Evolutionary conservation across 1,284 basidiomycete species (phyloP), one percentile per base, ranked within the genome.

Genomic region (Mycena sp.): DNA sequence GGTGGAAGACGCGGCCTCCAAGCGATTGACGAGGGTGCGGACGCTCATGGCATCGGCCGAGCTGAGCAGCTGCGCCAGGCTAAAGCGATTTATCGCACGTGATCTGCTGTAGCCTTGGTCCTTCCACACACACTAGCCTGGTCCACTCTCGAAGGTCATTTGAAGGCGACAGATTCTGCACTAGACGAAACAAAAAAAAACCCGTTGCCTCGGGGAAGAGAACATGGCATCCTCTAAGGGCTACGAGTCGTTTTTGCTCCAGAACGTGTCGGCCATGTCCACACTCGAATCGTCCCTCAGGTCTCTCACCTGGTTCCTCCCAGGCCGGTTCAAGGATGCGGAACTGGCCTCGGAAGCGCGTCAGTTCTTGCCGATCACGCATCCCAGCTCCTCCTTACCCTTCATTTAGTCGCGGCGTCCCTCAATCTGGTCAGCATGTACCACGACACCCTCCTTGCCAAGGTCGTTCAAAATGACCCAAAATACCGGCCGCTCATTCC

Each of bases 241-340:
- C 19, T 96, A 96, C 78, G 93, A 96, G 76, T 80, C 85, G 37
- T 93, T 95, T 72, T 83, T 96, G 61, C 80, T 96, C 69, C 86
- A 89, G 64, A 95, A 96, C 78, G 88, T 92, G 32, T 88, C 90
- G 10, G 89, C 93, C 16, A 93, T 98, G 62, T 91, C 91, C 19
- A 89, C 92, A 14, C 83, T 98, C 68, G 96, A 98, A 78, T 94
- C 92, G 35, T 90, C 92, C 12, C 80, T 98, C 67, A 85, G 95
- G 63, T 96, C 94, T 64, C 81, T 98, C 69, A 96, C 95, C 38
- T 98, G 95, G 93, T 91, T 98, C 70, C 83, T 98, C 25, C 96
- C 96, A 21, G 96, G 96, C 67, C 87, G 96, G 65, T 98, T 98
- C 86, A 95, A 95, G 76, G 96, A 98, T 84, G 94, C 96, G 57